Percentiles rank a stretch among this genome's conserved stretches.
phyloP scores from a whole-genome alignment of 2,329 filamentous ascomycete genomes.

The Fusarium temperatum region DNA sequence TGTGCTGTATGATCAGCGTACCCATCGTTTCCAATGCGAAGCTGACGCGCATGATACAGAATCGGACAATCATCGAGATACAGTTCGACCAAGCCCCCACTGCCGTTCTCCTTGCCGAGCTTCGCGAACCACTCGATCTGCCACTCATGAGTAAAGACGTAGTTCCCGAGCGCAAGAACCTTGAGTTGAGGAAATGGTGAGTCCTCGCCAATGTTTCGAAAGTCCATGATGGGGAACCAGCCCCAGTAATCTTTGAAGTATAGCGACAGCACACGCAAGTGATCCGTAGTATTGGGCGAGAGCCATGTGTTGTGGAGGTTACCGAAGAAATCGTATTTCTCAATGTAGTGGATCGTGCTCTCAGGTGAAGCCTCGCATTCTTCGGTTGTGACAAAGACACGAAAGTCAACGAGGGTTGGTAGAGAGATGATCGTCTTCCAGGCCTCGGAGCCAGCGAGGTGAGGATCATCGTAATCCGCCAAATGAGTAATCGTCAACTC shows the following conservation, averaged over 20 bases:
- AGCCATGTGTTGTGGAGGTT: constrained; percentile 39
- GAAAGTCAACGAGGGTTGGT: neutral
- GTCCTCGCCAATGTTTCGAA: constrained; percentile 27
- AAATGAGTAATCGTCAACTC: constrained; percentile 24
- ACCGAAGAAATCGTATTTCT: constrained; percentile 33
- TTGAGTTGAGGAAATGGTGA: constrained; percentile 50
- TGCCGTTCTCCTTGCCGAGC: constrained; percentile 38
- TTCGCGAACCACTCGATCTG: constrained; percentile 58
- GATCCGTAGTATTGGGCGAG: constrained; percentile 1
- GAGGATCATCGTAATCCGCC: constrained; percentile 1
- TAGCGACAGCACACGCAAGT: constrained; percentile 50
- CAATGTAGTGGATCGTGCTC: neutral
- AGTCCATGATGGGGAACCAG: constrained; percentile 51
- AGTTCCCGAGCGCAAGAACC: constrained; percentile 52
- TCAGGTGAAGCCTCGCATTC: neutral
- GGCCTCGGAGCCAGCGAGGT: neutral
- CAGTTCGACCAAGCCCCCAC: constrained; percentile 47
- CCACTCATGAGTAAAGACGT: constrained; percentile 54
- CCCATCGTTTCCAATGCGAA: neutral
- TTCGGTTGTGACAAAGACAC: neutral
- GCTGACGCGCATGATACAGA: constrained; percentile 18
- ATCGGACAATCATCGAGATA: constrained; percentile 56
- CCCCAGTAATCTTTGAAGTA: constrained; percentile 51
- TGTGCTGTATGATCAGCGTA: neutral
- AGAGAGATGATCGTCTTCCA: constrained; percentile 1